These are phyloP conservation scores for Puya raimondii DNA, from an alignment of 176 grass and related monocot genomes.

Conservation along the genomic window DNA sequence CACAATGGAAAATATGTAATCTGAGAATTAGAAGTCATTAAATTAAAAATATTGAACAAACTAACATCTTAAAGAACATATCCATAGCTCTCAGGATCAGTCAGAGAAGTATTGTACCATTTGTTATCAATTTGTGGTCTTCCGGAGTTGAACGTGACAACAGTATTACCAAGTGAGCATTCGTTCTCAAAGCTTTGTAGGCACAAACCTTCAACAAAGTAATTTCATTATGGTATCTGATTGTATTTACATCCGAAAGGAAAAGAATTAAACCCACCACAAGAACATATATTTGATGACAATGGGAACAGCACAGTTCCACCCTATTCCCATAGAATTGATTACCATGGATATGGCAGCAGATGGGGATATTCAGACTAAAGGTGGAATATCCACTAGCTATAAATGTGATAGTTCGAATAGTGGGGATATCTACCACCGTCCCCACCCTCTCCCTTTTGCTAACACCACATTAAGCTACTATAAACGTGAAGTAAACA, in stretches of 20 bases:
- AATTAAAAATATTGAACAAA: neutral
- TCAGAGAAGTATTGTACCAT: constrained; percentile 45
- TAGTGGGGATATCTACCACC: too few species aligned
- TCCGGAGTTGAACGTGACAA: constrained; percentile 60
- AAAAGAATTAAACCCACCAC: neutral
- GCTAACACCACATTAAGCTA: neutral
- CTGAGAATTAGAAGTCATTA: neutral
- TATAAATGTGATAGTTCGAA: too few species aligned
- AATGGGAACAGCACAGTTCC: too few species aligned
- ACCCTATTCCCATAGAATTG: too few species aligned
- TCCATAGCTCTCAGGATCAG: neutral
- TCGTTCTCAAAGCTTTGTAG: constrained; percentile 65
- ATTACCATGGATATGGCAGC: too few species aligned
- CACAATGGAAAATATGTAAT: neutral
- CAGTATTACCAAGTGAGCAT: constrained; percentile 48
- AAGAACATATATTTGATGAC: too few species aligned
- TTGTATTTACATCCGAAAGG: constrained; percentile 15
- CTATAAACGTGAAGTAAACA: neutral
- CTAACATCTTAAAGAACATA: neutral
- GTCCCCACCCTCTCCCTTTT: too few species aligned
- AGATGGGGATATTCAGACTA: too few species aligned
- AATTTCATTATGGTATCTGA: constrained; percentile 6
- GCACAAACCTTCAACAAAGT: constrained; percentile 62
- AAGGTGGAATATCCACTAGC: too few species aligned
- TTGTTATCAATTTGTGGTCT: constrained; percentile 76